These are phyloP conservation scores for Boletus bicolor DNA, from an alignment of 768 basidiomycete genomes.

Conservation along the genomic window DNA sequence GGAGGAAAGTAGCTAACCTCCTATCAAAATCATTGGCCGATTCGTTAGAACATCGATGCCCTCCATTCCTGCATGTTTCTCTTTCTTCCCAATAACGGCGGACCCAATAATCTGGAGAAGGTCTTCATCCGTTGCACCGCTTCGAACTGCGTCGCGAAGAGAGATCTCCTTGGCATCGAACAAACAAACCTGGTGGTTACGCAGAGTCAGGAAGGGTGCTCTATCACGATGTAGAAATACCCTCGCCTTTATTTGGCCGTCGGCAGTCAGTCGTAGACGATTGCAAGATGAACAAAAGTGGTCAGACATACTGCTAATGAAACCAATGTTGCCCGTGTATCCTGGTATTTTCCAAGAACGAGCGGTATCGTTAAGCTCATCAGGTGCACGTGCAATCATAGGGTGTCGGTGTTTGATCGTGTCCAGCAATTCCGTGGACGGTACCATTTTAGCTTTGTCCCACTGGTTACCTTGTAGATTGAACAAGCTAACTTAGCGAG, in stretches of 20 bases:
- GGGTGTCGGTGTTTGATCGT: slow-evolving; percentile 49
- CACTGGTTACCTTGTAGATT: slow-evolving; percentile 70
- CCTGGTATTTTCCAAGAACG: slow-evolving; percentile 75
- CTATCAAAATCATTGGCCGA: slow-evolving; percentile 89
- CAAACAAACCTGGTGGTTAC: slow-evolving; percentile 64
- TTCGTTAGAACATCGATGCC: slow-evolving; percentile 73
- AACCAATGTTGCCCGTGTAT: slow-evolving; percentile 69
- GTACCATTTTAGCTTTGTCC: slow-evolving; percentile 78
- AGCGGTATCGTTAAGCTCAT: slow-evolving; percentile 77
- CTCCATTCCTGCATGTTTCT: slow-evolving; percentile 84
- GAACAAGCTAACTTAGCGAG: slow-evolving; percentile 1
- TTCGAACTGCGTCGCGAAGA: slow-evolving; percentile 69
- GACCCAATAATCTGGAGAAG: slow-evolving; percentile 56
- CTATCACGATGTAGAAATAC: not conserved
- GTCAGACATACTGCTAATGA: slow-evolving; percentile 93
- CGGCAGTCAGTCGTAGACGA: slow-evolving; percentile 80
- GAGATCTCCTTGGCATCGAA: slow-evolving; percentile 85
- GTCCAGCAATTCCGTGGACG: slow-evolving; percentile 62
- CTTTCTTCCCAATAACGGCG: slow-evolving; percentile 71
- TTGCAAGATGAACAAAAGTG: slow-evolving; percentile 89
- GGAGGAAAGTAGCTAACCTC: slow-evolving; percentile 68
- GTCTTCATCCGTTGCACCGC: slow-evolving; percentile 59
- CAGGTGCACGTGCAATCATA: slow-evolving; percentile 51
- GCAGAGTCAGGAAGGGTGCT: slow-evolving; percentile 1
- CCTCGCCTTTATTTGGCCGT: slow-evolving; percentile 82